Percentiles rank a stretch among this genome's conserved stretches.
These are phyloP conservation scores for Kodamaea arcana DNA, from an alignment of 1,139 yeast species.

Conservation along the genomic window DNA sequence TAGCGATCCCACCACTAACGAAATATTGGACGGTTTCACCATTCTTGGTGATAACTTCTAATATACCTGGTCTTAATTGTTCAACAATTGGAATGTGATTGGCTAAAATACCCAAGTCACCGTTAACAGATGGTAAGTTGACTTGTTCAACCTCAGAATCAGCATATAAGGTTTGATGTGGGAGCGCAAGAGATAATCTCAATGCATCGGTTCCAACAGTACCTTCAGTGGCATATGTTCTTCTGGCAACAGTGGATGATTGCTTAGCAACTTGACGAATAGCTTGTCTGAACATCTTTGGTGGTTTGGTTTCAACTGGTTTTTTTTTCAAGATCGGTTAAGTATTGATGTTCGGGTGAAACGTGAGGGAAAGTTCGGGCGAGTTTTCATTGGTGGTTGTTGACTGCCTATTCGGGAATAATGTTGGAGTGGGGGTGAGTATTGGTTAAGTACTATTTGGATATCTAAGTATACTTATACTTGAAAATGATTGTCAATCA, in stretches of 20 bases:
- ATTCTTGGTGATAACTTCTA: slow-evolving; percentile 79
- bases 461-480: too few species aligned
- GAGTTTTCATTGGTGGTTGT: slow-evolving; percentile 26
- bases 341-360: background rate
- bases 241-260: slow-evolving; percentile 57
- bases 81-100: slow-evolving; percentile 98
- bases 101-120: slow-evolving; percentile 96
- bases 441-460: too few species aligned
- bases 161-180: slow-evolving; percentile 64
- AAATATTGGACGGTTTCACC: slow-evolving; percentile 77
- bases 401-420: slow-evolving; percentile 28
- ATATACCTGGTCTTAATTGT: slow-evolving; percentile 94
- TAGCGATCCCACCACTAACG: slow-evolving; percentile 96
- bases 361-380: slow-evolving; percentile 1
- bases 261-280: slow-evolving; percentile 66
- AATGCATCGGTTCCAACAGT: slow-evolving; percentile 65
- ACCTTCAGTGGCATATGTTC: slow-evolving; percentile 88
- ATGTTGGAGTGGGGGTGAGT: too few species aligned
- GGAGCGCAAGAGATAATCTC: slow-evolving; percentile 86
- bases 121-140: slow-evolving; percentile 92
- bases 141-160: slow-evolving; percentile 73
- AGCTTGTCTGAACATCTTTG: slow-evolving; percentile 62
- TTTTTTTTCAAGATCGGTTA: slow-evolving; percentile 1
- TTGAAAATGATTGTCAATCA: too few species aligned
- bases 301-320: slow-evolving; percentile 1